Evolutionary conservation across 768 basidiomycete species (phyloP), one percentile per base, ranked within the genome.

Genomic region (Mycena vitilis): DNA sequence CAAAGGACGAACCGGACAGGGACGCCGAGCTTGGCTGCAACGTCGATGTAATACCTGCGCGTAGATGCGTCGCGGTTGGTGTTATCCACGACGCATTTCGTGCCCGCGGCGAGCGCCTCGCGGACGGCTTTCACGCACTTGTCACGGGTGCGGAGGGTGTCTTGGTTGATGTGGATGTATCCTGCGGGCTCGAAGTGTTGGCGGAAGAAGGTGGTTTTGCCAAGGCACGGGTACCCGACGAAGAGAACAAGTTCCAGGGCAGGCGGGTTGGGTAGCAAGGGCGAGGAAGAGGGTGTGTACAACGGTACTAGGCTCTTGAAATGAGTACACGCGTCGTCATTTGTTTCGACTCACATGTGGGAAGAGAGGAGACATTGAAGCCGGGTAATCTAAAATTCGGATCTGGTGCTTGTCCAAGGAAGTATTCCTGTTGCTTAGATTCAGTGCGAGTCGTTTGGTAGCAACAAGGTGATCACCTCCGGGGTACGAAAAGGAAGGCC

Each of bases 141-240:
- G 12, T 87, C 81, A 51, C 93, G 85, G n/a, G 89, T 89, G 58
- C 88, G 87, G 16, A 98, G 79, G 3, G 81, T 88, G 75, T 97
- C 95, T 78, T 97, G 95, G 75, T 97, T 97, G 68, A 99, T 85
- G 71, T 96, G 94, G 2, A 84, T 78, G 77, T 98, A 98, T 16
- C 86, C 90, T 5, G 78, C 80, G 0, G 89, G 82, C 20, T 82
- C 77, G 78, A 98, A 96, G 76, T 95, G 82, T 51, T 76, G 84
- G 20, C 82, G 82, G 77, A 85, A 98, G 78, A 98, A 94, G 0
- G 91, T 86, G 0, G 94, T 89, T 79, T 99, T 98, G 48, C 97
- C 97, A 45, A 87, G 66, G 71, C 82, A 84, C 1, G 86, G 86
- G 68, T 84, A 87, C 51, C 87, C 86, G 36, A 86, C 83, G 60